These are phyloP conservation scores for Eucalyptus grandis DNA, from an alignment of 345 rosid genomes.

Conservation along the genomic window DNA sequence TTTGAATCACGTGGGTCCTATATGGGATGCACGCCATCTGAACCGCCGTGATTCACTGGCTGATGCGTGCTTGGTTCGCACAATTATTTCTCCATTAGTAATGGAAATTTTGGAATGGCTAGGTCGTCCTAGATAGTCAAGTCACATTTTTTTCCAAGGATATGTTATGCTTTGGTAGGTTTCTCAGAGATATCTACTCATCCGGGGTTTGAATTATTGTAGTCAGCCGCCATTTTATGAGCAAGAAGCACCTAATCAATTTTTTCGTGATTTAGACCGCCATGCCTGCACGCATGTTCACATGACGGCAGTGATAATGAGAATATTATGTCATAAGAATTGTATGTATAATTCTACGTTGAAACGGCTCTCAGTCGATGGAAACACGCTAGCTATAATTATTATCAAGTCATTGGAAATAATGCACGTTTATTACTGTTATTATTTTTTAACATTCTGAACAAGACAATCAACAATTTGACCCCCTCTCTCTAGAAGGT, in stretches of 20 bases:
- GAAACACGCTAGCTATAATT: background rate
- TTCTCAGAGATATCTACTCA: background rate
- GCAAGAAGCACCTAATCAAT: background rate
- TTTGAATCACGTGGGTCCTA: background rate
- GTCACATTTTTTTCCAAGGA: background rate
- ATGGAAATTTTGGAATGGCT: background rate
- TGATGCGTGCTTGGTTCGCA: background rate
- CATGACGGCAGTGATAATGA: background rate
- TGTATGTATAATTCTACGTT: background rate
- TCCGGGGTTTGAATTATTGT: background rate
- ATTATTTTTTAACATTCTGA: background rate
- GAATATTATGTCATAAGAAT: background rate
- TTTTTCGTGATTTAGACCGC: background rate
- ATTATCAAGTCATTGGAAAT: background rate
- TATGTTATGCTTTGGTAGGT: background rate
- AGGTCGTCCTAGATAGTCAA: background rate
- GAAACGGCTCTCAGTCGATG: background rate
- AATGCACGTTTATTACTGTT: background rate
- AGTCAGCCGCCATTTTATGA: background rate
- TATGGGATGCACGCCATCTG: background rate
- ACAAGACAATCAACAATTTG: background rate
- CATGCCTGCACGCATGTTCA: background rate
- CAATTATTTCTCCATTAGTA: background rate
- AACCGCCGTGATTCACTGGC: background rate
- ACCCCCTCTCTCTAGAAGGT: background rate